These are phyloP conservation scores for Dioscorea zingiberensis DNA, from an alignment of 106 monocot species.

Conservation along the genomic window DNA sequence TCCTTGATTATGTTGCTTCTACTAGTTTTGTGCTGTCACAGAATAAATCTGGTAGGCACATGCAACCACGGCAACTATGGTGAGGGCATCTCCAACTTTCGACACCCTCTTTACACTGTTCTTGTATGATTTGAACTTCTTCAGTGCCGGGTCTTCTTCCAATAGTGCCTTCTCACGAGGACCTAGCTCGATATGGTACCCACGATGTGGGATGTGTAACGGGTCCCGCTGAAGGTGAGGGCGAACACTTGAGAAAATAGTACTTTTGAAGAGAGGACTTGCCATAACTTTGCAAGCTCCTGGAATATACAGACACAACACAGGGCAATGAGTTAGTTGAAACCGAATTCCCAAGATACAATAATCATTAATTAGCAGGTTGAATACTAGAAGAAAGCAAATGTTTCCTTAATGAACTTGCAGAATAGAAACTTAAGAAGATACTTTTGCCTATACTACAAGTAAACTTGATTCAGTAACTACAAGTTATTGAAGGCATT, in stretches of 20 bases:
- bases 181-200: not conserved
- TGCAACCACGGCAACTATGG: constrained; percentile 13
- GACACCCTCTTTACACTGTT: constrained; percentile 13
- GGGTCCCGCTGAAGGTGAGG: not conserved
- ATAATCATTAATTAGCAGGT: no score
- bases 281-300: not conserved
- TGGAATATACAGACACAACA: no score
- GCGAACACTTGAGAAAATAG: not conserved
- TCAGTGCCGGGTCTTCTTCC: constrained; percentile 31
- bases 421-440: no score
- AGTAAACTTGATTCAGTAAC: no score
- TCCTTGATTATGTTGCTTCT: not conserved
- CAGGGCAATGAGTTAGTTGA: no score
- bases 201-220: not conserved
- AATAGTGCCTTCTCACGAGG: constrained; percentile 12
- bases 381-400: no score
- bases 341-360: no score
- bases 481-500: no score
- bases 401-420: no score
- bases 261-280: not conserved
- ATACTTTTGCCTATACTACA: no score
- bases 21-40: not conserved
- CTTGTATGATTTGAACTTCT: constrained; percentile 37
- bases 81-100: constrained; percentile 26
- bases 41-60: not conserved